Conservation (phyloP, 176 grass and related monocot species). For the Carex parvula region DNA sequence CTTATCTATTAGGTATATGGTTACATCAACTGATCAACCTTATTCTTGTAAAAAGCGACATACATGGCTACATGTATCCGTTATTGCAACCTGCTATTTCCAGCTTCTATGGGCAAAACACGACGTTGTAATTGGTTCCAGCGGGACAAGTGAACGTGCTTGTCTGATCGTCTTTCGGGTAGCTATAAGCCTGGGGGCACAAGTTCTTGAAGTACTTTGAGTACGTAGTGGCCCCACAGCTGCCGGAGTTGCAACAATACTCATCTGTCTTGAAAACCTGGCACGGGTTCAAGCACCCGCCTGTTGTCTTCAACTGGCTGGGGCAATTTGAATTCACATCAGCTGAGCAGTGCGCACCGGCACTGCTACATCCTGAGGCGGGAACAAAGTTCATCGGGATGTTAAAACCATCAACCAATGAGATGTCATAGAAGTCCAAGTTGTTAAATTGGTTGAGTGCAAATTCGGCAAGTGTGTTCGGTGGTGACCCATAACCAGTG, state of each 20-base stretch:
- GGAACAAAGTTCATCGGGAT: not conserved
- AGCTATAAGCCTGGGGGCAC: slow-evolving; percentile 62
- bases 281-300: slow-evolving; percentile 6
- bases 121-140: slow-evolving; percentile 43
- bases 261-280: slow-evolving; percentile 2
- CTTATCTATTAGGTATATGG: not conserved
- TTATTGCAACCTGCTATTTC: not conserved
- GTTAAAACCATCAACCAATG: slow-evolving; percentile 23
- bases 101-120: slow-evolving; percentile 34
- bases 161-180: slow-evolving; percentile 45
- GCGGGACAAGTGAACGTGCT: slow-evolving; percentile 50
- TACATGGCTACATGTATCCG: too few species aligned
- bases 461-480: not conserved
- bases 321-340: not conserved
- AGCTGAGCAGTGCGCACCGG: not conserved
- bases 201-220: slow-evolving; percentile 52
- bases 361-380: not conserved
- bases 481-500: not conserved
- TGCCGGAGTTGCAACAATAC: slow-evolving; percentile 9
- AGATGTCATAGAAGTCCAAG: slow-evolving; percentile 6
- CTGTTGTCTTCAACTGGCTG: not conserved
- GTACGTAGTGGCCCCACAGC: slow-evolving; percentile 28
- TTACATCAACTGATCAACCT: not conserved
- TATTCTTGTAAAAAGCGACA: not conserved
- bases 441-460: not conserved